Conservation (phyloP, 2,329 filamentous ascomycete genomes). For the Zasmidium citrigriseum region DNA sequence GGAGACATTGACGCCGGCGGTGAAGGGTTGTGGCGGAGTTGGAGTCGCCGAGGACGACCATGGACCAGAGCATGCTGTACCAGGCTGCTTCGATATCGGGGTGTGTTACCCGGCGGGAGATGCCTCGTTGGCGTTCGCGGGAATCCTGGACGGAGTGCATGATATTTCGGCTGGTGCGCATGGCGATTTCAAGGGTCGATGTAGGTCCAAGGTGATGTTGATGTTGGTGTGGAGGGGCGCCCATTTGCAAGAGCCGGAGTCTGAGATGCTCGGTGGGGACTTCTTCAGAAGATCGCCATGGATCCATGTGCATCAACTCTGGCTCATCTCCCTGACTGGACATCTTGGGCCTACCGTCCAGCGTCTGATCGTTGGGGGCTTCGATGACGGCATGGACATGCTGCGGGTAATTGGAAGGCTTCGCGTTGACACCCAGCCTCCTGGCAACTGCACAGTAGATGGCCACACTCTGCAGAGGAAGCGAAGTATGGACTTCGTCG, state of each 20-base stretch:
- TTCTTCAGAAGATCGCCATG: constrained; percentile 71
- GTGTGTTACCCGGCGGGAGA: constrained; percentile 31
- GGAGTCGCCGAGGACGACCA: constrained; percentile 43
- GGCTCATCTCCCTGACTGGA: constrained; percentile 29
- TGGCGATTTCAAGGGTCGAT: constrained; percentile 65
- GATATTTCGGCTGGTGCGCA: constrained; percentile 80
- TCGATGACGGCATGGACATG: constrained; percentile 81
- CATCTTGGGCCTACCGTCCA: constrained; percentile 39
- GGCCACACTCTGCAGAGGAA: constrained; percentile 82
- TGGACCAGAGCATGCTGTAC: constrained; percentile 75
- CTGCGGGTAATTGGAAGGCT: constrained; percentile 77
- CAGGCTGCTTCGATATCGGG: constrained; percentile 61
- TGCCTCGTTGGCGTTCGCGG: constrained; percentile 29
- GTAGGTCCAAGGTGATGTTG: constrained; percentile 65
- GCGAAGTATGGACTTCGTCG: constrained; percentile 71
- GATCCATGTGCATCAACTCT: constrained; percentile 71
- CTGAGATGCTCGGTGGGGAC: constrained; percentile 61
- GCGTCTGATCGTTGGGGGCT: constrained; percentile 50
- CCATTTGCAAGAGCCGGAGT: constrained; percentile 54
- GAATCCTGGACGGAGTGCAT: constrained; percentile 66
- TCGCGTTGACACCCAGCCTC: constrained; percentile 72
- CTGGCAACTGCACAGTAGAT: constrained; percentile 83
- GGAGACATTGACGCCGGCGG: constrained; percentile 59
- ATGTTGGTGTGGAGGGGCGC: constrained; percentile 42
- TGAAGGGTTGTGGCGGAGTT: constrained; percentile 28